Percentiles rank a stretch among this genome's conserved stretches.
These are phyloP conservation scores for Nemania sp. DNA, from an alignment of 2,329 filamentous ascomycete species.

Conservation along the genomic window DNA sequence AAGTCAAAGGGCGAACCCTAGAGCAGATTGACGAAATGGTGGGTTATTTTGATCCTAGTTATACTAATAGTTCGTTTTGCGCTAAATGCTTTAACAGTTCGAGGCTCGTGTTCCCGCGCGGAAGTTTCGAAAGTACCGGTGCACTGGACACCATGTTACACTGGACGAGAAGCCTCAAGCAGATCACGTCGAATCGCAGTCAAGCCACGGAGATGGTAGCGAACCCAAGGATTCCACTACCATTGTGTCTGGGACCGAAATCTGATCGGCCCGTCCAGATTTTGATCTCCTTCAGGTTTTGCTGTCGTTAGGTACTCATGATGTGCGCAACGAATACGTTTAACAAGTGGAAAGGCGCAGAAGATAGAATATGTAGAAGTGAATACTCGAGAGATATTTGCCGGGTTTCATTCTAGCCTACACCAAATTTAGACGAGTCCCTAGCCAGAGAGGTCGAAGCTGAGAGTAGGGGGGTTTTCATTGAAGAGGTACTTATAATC, in stretches of 20 bases:
- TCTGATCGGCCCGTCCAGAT: not conserved
- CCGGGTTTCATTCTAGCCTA: not conserved
- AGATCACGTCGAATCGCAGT: constrained; percentile 40
- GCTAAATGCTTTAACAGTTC: constrained; percentile 48
- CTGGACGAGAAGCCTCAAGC: constrained; percentile 43
- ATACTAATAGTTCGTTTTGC: not conserved
- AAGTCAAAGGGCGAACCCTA: constrained; percentile 64
- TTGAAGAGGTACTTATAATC: not conserved
- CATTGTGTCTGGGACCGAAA: not conserved
- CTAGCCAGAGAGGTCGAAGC: not conserved
- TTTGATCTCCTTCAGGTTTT: not conserved
- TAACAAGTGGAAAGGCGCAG: not conserved
- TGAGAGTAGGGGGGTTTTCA: not conserved
- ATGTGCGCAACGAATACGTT: no score
- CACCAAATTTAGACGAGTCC: not conserved
- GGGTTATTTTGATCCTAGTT: constrained; percentile 42
- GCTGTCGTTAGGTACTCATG: not conserved
- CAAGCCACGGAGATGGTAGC: constrained; percentile 9
- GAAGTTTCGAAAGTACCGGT: constrained; percentile 54
- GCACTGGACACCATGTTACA: constrained; percentile 48
- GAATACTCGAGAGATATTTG: not conserved
- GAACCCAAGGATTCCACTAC: constrained; percentile 12
- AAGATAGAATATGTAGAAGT: not conserved
- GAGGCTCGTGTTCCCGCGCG: constrained; percentile 54
- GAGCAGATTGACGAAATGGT: constrained; percentile 69